Evolutionary conservation across 805 yeast species (phyloP), one percentile per base, ranked within the genome.

Genomic region (Candida lessepsii): DNA sequence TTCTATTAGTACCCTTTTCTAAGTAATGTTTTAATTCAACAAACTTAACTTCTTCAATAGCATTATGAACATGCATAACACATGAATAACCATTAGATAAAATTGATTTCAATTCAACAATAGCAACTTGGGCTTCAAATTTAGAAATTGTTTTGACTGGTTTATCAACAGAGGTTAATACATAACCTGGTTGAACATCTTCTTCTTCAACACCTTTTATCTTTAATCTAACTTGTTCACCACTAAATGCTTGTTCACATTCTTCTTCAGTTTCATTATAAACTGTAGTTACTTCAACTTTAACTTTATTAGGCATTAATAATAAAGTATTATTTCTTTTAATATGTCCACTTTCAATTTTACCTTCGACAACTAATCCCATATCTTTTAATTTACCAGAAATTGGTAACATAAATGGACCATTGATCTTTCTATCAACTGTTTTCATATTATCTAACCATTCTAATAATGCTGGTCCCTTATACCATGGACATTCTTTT

Each of bases 41-140:
- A 60, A 93, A 79, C 18, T 76, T 75, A 39, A 93, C 96, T 67
- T 93, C 99, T 70, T 93, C 98, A 53, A 91, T 89, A 41, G 98
- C 98, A 37, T 98, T 88, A 72, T 93, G 99, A 54, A 93, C 84
- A 60, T 93, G 99, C 96, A 93, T 91, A 41, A 93, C 97, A 77
- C 98, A 93, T 10, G 96, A 81, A 73, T 81, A 93, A 42, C 99
- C 99, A 37, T 95, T 81, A 4, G 99, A 86, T 58, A 93, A 73
- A 58, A 93, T 93, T 14, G 96, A 85, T 70, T 86, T 89, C 65
- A 93, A 80, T 70, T 93, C 99, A 44, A 93, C 96, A 67, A 93
- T 86, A 41, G 97, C 98, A 49, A 93, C 79, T 67, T 91, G 96
- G 5, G 98, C 98, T 70, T 88, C 96, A 60, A 93, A 93, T 52